Percentiles rank a stretch among this genome's conserved stretches.
Evolutionary conservation across 2,329 filamentous ascomycete species (phyloP).

Genomic region (Chrysoporthe cubensis): DNA sequence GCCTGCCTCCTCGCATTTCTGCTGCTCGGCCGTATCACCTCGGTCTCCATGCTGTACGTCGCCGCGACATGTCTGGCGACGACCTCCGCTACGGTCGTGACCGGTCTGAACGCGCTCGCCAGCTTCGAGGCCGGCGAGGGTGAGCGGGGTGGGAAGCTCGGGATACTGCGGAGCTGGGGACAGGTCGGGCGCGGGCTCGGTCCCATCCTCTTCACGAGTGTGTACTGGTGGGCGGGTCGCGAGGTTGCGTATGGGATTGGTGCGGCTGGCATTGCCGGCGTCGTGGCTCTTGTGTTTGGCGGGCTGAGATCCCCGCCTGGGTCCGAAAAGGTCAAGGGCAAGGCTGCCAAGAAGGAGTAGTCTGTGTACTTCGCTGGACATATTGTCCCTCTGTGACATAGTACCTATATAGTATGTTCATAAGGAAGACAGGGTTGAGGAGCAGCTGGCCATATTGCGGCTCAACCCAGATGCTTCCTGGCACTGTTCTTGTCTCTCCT

Average conservation of each 20-base stretch:
- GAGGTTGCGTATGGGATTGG: constrained; percentile 84
- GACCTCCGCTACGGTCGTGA: constrained; percentile 93
- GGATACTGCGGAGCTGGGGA: constrained; percentile 78
- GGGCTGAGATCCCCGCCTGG: constrained; percentile 68
- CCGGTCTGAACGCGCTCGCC: constrained; percentile 86
- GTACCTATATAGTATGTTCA: not conserved
- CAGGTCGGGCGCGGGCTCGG: constrained; percentile 88
- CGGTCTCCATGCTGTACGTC: constrained; percentile 72
- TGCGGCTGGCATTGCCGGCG: constrained; percentile 76
- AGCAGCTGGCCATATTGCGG: constrained; percentile 4
- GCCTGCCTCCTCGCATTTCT: constrained; percentile 81
- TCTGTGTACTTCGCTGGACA: not conserved
- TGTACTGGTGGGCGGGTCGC: constrained; percentile 98
- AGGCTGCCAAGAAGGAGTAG: constrained; percentile 30
- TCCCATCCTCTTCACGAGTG: constrained; percentile 85
- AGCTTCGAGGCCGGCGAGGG: constrained; percentile 83
- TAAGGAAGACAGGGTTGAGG: not conserved
- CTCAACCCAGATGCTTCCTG: not conserved
- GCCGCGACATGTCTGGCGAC: constrained; percentile 85
- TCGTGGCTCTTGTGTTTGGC: constrained; percentile 72
- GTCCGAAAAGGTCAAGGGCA: constrained; percentile 32
- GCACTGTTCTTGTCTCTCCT: too few relatives aligned
- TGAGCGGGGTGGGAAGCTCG: constrained; percentile 85
- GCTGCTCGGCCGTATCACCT: constrained; percentile 71
- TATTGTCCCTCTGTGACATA: not conserved